Conservation (phyloP, 164 flowering plant species). For the Protea cynaroides region DNA sequence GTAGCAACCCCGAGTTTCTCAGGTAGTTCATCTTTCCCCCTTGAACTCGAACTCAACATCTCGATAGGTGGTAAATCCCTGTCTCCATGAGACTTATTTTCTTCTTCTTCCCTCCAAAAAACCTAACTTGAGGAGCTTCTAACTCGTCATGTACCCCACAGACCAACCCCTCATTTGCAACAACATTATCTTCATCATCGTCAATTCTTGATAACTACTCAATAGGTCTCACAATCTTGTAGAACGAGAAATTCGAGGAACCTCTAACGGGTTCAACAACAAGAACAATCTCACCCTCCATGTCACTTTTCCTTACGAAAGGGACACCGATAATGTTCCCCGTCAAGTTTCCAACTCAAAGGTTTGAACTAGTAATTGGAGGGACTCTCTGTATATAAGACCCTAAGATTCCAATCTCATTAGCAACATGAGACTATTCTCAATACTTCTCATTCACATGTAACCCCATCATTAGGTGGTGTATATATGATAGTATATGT, state of each 20-base stretch:
- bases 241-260: slow-evolving; percentile 10
- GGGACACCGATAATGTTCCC: slow-evolving; percentile 8
- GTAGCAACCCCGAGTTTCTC: not conserved
- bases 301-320: not conserved
- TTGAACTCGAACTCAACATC: not conserved
- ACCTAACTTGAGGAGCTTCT: too few species aligned
- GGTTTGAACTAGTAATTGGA: too few species aligned
- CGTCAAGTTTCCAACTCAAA: slow-evolving; percentile 39
- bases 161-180: slow-evolving; percentile 16
- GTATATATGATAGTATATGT: too few species aligned
- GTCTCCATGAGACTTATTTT: not conserved
- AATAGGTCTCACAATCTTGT: slow-evolving; percentile 17
- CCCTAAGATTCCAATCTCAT: too few species aligned
- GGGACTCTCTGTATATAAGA: too few species aligned
- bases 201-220: slow-evolving; percentile 29
- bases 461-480: too few species aligned
- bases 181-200: slow-evolving; percentile 22
- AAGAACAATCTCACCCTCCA: slow-evolving; percentile 1
- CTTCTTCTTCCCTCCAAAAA: slow-evolving; percentile 7
- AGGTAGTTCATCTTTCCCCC: not conserved
- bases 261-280: slow-evolving; percentile 7
- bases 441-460: too few species aligned
- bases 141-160: slow-evolving; percentile 22
- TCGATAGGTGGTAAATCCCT: not conserved
- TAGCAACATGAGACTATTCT: too few species aligned